Conservation (phyloP, 2,329 filamentous ascomycete genomes). For the Verticillium alfalfae region DNA sequence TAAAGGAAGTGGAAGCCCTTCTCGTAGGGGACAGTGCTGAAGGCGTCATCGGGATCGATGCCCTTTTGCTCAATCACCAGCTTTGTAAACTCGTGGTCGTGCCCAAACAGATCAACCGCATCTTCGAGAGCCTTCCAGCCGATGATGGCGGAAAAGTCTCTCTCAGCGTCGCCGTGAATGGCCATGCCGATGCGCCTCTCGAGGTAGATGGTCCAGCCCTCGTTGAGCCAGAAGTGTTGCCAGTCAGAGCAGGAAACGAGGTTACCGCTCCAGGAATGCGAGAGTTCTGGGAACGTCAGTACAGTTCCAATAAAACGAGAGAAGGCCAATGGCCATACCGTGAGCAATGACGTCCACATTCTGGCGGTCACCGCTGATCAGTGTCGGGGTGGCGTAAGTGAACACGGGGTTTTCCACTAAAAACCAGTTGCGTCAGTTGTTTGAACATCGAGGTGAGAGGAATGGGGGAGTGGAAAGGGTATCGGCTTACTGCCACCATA, state of each 20-base stretch:
- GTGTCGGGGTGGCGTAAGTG: conserved; percentile 91
- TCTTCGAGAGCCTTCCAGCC: conserved; percentile 90
- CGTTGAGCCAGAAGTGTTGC: conserved; percentile 50
- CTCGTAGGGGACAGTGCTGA: conserved; percentile 88
- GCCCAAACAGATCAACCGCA: conserved; percentile 70
- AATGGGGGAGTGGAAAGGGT: not conserved
- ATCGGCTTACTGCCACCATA: conserved; percentile 55
- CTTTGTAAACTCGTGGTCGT: conserved; percentile 89
- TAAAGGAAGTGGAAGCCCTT: conserved; percentile 96
- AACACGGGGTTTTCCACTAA: conserved; percentile 89
- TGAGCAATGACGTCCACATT: conserved; percentile 97
- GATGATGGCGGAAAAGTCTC: conserved; percentile 92
- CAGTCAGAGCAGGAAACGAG: conserved; percentile 8
- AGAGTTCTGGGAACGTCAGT: not conserved
- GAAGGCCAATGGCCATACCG: conserved; percentile 30
- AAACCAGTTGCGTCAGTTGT: not conserved
- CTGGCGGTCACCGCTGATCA: conserved; percentile 84
- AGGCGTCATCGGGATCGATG: conserved; percentile 92
- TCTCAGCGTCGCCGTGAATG: conserved; percentile 77
- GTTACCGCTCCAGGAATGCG: conserved; percentile 9
- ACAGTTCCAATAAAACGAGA: not conserved
- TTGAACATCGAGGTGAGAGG: not conserved
- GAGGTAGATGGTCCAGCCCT: conserved; percentile 92
- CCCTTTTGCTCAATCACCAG: conserved; percentile 82
- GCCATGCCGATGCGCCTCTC: conserved; percentile 76